Percentiles rank a stretch among this genome's conserved stretches.
These are phyloP conservation scores for Colletotrichum scovillei DNA, from an alignment of 2,329 filamentous ascomycete species.

Conservation along the genomic window DNA sequence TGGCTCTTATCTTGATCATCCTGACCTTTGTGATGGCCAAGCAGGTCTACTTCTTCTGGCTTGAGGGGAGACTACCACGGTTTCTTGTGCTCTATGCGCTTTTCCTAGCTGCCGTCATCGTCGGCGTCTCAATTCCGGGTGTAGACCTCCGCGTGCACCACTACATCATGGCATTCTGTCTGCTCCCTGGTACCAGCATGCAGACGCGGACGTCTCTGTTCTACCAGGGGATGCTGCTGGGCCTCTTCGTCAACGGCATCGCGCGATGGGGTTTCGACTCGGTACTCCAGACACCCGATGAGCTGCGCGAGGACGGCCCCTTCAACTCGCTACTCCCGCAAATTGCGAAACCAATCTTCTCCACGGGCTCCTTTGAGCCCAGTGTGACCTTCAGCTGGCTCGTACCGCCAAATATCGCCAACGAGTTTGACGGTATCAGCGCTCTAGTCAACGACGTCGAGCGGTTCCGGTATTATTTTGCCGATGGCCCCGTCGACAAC, in stretches of 20 bases:
- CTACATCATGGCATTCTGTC: constrained; percentile 87
- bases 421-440: constrained; percentile 78
- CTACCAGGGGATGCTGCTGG: constrained; percentile 90
- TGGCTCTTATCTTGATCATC: constrained; percentile 80
- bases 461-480: constrained; percentile 78
- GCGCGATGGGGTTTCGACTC: constrained; percentile 94
- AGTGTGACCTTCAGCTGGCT: constrained; percentile 73
- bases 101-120: constrained; percentile 72
- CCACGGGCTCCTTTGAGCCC: constrained; percentile 58
- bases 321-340: constrained; percentile 70
- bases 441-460: constrained; percentile 89
- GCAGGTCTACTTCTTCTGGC: constrained; percentile 87
- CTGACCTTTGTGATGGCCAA: constrained; percentile 75
- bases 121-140: constrained; percentile 78
- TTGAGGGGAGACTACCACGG: constrained; percentile 82
- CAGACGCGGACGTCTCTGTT: constrained; percentile 86
- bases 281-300: constrained; percentile 83
- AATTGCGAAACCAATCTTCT: constrained; percentile 59
- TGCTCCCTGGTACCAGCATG: constrained; percentile 89
- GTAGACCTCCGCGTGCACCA: constrained; percentile 92
- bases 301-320: constrained; percentile 75
- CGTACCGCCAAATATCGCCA: constrained; percentile 45
- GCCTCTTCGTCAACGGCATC: constrained; percentile 93
- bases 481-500: constrained; percentile 51
- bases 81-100: constrained; percentile 85